Base-by-base conservation (phyloP, 2,329 filamentous ascomycete species). In the Neobulgaria alba region DNA sequence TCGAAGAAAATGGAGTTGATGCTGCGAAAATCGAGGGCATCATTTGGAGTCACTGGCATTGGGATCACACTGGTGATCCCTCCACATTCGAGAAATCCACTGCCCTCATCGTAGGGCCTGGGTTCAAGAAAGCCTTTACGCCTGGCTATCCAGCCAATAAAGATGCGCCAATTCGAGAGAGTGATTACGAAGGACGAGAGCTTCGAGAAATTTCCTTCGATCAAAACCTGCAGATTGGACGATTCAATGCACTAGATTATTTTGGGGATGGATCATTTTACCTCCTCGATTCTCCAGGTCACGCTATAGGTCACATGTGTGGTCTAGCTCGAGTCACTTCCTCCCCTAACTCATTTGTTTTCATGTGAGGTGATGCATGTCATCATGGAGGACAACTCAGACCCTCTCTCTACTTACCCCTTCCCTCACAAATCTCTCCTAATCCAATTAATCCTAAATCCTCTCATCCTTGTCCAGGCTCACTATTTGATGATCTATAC, bases 211-310 rank as follows among this genome's bases (percentile, higher is more conserved):
- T 67, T 26, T 44, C 56, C n/a, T 57, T 61, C 30, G 51, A 58
- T 31, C 46, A 54, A n/a, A 54, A 48, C 4, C 41, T 67, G 3
- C 61, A 64, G 43, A 66, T 72, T 15, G 69, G 67, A 1, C 52
- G 62, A 7, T 72, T 71, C 50, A 50, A 60, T 21, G 69, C 69
- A 2, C 57, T 61, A 18, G 73, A 78, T 51, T 76, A 67, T 50
- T 77, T 75, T 41, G 66, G 66, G 3, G 73, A 78, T 50, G 73
- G 72, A 32, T 32, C 15, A 14, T 32, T 32, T 15, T 32, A 16
- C 30, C 15, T 32, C 30, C 14, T 32, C 8, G 10, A 3, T 20
- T 18, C 15, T 3, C 71, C 72, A 0, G 74, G 74, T 1, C 65
- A 67, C 43, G 56, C 62, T 3, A 43, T 63, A 1, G 64, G 63